Evolutionary conservation across 2,329 filamentous ascomycete genomes (phyloP).

Genomic region (Epichloe baconii): DNA sequence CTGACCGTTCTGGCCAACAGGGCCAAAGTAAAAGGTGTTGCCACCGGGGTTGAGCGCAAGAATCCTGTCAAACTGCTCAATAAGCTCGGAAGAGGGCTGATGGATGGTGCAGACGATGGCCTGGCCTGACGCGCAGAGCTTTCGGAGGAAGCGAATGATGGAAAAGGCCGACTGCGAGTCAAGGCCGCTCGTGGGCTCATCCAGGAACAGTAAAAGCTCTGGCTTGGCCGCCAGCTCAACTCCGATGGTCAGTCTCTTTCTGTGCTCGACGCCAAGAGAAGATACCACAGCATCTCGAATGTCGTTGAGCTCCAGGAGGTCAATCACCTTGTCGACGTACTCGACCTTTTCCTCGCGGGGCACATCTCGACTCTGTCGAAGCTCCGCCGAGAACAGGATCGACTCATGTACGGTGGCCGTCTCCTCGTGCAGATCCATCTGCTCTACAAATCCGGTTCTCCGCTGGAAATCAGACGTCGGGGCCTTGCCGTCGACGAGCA

Average conservation of each 20-base stretch:
- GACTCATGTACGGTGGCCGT: slow-evolving; percentile 53
- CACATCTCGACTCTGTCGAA: slow-evolving; percentile 44
- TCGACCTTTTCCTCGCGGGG: slow-evolving; percentile 47
- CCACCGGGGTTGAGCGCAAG: slow-evolving; percentile 38
- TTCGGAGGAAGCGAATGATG: slow-evolving; percentile 45
- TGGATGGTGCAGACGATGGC: slow-evolving; percentile 47
- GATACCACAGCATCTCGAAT: slow-evolving; percentile 48
- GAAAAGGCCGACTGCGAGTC: slow-evolving; percentile 43
- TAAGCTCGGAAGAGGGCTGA: slow-evolving; percentile 39
- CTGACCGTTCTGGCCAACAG: slow-evolving; percentile 33
- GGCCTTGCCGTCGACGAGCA: slow-evolving; percentile 59
- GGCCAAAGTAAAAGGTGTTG: slow-evolving; percentile 39
- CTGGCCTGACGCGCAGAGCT: slow-evolving; percentile 43
- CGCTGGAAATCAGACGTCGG: slow-evolving; percentile 63
- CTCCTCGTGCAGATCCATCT: slow-evolving; percentile 51
- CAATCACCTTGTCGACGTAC: slow-evolving; percentile 52
- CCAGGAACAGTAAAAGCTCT: slow-evolving; percentile 46
- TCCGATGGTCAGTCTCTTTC: slow-evolving; percentile 39
- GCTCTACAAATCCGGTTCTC: slow-evolving; percentile 55
- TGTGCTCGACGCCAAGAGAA: slow-evolving; percentile 45
- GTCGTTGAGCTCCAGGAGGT: slow-evolving; percentile 49
- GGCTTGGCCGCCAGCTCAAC: slow-evolving; percentile 42
- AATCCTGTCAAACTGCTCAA: slow-evolving; percentile 41
- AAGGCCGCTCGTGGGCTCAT: slow-evolving; percentile 44
- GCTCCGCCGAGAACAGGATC: slow-evolving; percentile 49